Evolutionary conservation across 2,329 filamentous ascomycete genomes (phyloP).

Genomic region (Hymenoscyphus occultus): DNA sequence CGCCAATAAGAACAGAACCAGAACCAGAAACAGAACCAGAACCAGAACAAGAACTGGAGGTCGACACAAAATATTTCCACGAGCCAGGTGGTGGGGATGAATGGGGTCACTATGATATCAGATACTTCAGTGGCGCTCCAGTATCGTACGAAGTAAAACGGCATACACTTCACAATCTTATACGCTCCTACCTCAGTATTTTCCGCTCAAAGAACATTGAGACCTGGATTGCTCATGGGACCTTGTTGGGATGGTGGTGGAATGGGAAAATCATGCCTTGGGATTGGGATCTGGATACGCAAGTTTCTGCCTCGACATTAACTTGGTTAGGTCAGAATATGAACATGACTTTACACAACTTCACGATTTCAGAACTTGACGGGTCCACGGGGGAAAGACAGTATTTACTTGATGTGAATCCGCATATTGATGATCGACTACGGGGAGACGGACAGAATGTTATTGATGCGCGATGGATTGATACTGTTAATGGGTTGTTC

Average conservation of each 20-base stretch:
- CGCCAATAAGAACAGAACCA: background rate
- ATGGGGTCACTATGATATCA: slow-evolving; percentile 70
- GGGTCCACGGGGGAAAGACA: slow-evolving; percentile 44
- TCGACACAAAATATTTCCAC: slow-evolving; percentile 35
- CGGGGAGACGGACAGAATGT: slow-evolving; percentile 70
- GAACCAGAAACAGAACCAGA: background rate
- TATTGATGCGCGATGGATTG: slow-evolving; percentile 83
- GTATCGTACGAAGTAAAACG: slow-evolving; percentile 65
- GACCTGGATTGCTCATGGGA: slow-evolving; percentile 86
- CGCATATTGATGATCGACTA: slow-evolving; percentile 58
- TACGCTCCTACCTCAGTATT: slow-evolving; percentile 69
- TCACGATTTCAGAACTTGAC: slow-evolving; percentile 40
- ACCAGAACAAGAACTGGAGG: background rate
- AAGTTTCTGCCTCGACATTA: slow-evolving; percentile 68
- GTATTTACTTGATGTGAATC: slow-evolving; percentile 77
- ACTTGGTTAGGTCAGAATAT: slow-evolving; percentile 60
- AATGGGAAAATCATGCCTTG: slow-evolving; percentile 74
- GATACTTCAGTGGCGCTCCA: slow-evolving; percentile 61
- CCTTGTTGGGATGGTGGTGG: slow-evolving; percentile 87
- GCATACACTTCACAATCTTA: slow-evolving; percentile 64
- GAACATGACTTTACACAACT: slow-evolving; percentile 60
- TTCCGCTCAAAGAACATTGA: slow-evolving; percentile 65
- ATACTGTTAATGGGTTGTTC: slow-evolving; percentile 71
- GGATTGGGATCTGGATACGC: slow-evolving; percentile 83
- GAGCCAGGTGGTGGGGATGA: slow-evolving; percentile 60